Evolutionary conservation across 805 yeast species (phyloP).

Genomic region (Metschnikowia similis): DNA sequence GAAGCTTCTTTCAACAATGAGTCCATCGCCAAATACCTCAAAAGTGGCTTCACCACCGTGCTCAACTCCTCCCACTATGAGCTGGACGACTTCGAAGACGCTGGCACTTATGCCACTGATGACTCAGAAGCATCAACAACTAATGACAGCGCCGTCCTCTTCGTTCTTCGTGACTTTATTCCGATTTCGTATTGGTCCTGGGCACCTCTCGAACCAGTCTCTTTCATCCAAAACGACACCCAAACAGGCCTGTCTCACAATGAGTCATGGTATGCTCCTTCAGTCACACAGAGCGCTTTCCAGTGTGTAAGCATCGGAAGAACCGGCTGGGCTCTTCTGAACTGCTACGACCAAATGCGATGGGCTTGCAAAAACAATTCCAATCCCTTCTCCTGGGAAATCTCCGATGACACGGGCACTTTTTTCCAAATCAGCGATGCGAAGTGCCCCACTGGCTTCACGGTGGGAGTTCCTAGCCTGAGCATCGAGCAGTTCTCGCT

Average conservation of each 20-base stretch:
- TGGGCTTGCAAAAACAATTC: constrained; percentile 52
- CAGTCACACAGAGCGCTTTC: constrained; percentile 21
- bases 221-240: constrained; percentile 5
- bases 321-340: constrained; percentile 59
- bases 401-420: constrained; percentile 22
- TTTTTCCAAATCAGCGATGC: constrained; percentile 44
- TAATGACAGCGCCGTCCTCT: constrained; percentile 21
- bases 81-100: not conserved
- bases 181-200: constrained; percentile 66
- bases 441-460: constrained; percentile 32
- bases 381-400: constrained; percentile 41
- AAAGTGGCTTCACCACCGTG: constrained; percentile 67
- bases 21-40: constrained; percentile 35
- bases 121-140: constrained; percentile 6
- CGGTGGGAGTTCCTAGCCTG: constrained; percentile 33
- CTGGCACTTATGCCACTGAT: not conserved
- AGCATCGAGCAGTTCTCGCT: constrained; percentile 30
- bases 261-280: constrained; percentile 9
- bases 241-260: constrained; percentile 3
- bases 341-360: constrained; percentile 55
- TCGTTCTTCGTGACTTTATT: constrained; percentile 17
- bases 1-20: constrained; percentile 33
- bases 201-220: constrained; percentile 43
- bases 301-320: constrained; percentile 39
- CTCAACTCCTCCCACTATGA: constrained; percentile 36